Evolutionary conservation across 768 basidiomycete species (phyloP), one percentile per base, ranked within the genome.

Genomic region (Austroboletus festivus): DNA sequence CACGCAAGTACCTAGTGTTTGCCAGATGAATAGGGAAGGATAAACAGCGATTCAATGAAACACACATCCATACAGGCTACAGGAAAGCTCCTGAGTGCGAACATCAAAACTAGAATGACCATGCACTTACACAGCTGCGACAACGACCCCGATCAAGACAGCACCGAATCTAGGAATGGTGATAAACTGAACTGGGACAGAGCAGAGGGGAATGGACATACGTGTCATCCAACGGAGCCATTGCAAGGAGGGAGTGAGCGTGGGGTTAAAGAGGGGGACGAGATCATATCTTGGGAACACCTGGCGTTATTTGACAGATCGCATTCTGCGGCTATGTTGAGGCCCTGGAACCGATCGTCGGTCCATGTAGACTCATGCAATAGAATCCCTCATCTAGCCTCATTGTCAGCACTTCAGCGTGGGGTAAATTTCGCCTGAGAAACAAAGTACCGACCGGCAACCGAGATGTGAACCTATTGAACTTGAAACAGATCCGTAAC

Each of bases 51-150:
- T 28, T 30, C n/a, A n/a, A n/a, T n/a, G 16, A 6, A 20, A 56
- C 67, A 1, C 42, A 80, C 80, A 75, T 68, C 80, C 80, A 50
- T 78, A 74, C 20, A 82, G 63, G 5, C 81, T 82, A 28, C 26
- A 15, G 18, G 19, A 51, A 20, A 30, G 15, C 21, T 23, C n/a
- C n/a, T 46, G 26, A 44, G 42, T 23, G 33, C 38, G 21, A 34
- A 41, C 20, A 31, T 24, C 40, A 37, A 41, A 19, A 31, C 16
- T 44, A 39, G 9, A 46, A 43, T 46, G 21, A 42, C 47, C 51
- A 38, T 26, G 15, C 3, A 70, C 80, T 62, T 57, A 82, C 81
- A 59, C 62, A 23, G 73, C 77, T 19, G 80, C 79, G 16, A 78
- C 51, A 23, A 81, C 67, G n/a, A 80, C 71, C 7, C 81, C 81